Conservation (phyloP, 352 stramenopile species). For the Phytophthora citrophthora region DNA sequence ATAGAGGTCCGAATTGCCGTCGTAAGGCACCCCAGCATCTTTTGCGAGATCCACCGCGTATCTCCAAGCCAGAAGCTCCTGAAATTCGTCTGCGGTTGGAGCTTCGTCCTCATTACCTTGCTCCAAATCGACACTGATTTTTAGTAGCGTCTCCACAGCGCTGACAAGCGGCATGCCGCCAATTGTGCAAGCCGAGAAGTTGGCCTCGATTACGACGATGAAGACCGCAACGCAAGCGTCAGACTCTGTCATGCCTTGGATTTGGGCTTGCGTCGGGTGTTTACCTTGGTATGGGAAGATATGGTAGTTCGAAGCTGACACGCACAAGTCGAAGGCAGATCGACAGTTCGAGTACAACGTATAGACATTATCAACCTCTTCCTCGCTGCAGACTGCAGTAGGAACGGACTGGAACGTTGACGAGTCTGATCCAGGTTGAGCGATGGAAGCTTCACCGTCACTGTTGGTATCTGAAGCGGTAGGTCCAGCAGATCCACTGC, state of each 20-base stretch:
- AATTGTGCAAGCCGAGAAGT: constrained; percentile 60
- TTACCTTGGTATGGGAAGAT: constrained; percentile 65
- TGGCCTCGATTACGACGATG: constrained; percentile 52
- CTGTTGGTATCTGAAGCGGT: background rate
- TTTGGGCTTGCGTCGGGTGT: constrained; percentile 54
- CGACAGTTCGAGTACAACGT: constrained; percentile 66
- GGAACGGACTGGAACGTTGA: constrained; percentile 51
- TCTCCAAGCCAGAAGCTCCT: constrained; percentile 54
- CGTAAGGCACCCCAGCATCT: constrained; percentile 42
- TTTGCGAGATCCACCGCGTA: constrained; percentile 58
- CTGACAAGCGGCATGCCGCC: constrained; percentile 55
- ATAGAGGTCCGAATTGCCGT: constrained; percentile 51
- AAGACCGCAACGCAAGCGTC: constrained; percentile 62
- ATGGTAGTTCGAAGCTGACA: constrained; percentile 57
- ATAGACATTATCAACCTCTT: constrained; percentile 51
- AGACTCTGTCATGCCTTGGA: constrained; percentile 56
- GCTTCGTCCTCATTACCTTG: constrained; percentile 19
- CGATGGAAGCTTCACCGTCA: constrained; percentile 23
- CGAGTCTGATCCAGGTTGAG: constrained; percentile 47
- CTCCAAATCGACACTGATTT: constrained; percentile 56
- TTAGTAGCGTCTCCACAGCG: constrained; percentile 62
- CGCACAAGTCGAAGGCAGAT: constrained; percentile 62
- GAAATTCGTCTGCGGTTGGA: constrained; percentile 40
- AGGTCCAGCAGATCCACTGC: constrained; percentile 1
- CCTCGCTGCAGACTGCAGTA: constrained; percentile 46